These are phyloP conservation scores for Suillus plorans DNA, from an alignment of 768 basidiomycete genomes.

Conservation along the genomic window DNA sequence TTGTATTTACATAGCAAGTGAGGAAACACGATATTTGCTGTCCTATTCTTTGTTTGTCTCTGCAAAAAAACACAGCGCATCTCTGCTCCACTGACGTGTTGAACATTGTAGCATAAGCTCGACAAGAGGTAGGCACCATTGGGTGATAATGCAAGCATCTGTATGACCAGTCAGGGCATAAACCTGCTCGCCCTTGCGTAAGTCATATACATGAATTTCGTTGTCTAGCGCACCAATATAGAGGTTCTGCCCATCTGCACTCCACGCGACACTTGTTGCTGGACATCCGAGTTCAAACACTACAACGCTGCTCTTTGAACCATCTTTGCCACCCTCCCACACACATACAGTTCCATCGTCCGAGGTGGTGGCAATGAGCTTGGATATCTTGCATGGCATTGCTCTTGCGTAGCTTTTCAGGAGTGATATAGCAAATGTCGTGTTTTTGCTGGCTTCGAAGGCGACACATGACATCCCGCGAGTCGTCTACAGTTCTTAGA, in stretches of 20 bases:
- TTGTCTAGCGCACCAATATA: constrained; percentile 96
- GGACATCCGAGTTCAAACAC: constrained; percentile 87
- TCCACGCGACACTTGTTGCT: constrained; percentile 90
- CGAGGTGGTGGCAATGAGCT: constrained; percentile 83
- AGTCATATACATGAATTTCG: constrained; percentile 91
- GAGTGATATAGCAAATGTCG: constrained; percentile 83
- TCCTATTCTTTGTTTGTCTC: too few relatives aligned
- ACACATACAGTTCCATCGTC: constrained; percentile 92
- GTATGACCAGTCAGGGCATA: constrained; percentile 82
- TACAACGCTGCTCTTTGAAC: constrained; percentile 68
- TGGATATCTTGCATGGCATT: constrained; percentile 52
- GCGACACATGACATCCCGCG: constrained; percentile 40
- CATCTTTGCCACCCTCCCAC: constrained; percentile 87
- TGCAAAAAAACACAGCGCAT: too few relatives aligned
- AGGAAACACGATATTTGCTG: too few relatives aligned
- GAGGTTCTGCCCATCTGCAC: constrained; percentile 83
- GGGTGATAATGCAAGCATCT: constrained; percentile 92
- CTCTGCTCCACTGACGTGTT: too few relatives aligned
- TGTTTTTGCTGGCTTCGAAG: constrained; percentile 51
- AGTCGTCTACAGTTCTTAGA: constrained; percentile 40
- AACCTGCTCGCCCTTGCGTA: constrained; percentile 80
- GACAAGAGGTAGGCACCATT: constrained; percentile 73
- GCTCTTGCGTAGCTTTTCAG: constrained; percentile 80
- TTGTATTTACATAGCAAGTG: too few relatives aligned
- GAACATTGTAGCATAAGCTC: too few relatives aligned